phyloP scores from a whole-genome alignment of 2,329 filamentous ascomycete species.

The Sarocladiaceae sp. region DNA sequence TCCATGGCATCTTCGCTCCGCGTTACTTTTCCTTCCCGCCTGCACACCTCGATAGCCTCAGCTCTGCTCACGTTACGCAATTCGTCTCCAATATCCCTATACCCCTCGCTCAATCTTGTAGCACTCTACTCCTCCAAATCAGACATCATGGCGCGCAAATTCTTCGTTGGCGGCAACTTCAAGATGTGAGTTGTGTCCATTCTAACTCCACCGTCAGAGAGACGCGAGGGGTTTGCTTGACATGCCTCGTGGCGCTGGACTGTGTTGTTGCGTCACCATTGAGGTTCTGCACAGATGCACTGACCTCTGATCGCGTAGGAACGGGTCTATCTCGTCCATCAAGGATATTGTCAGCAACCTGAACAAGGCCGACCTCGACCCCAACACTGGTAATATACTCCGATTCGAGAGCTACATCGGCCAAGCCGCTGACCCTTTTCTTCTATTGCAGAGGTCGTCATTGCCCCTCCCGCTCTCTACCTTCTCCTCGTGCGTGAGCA shows the following conservation, averaged over 20 bases:
- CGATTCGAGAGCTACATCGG: neutral
- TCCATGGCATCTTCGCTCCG: conserved; percentile 8
- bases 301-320: conserved; percentile 51
- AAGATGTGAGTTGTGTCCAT: conserved; percentile 76
- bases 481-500: conserved; percentile 79
- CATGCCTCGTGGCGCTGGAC: neutral
- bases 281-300: neutral
- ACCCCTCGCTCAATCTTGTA: conserved; percentile 5
- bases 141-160: conserved; percentile 82
- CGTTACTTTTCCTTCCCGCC: conserved; percentile 7
- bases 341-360: conserved; percentile 85
- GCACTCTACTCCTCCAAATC: conserved; percentile 17
- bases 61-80: neutral
- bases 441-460: conserved; percentile 71
- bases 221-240: conserved; percentile 8
- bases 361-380: conserved; percentile 76
- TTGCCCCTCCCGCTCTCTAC: conserved; percentile 86
- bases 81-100: conserved; percentile 7
- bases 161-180: conserved; percentile 98
- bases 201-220: conserved; percentile 11
- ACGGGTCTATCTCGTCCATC: conserved; percentile 85
- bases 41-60: conserved; percentile 3
- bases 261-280: neutral
- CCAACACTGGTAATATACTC: conserved; percentile 58
- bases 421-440: neutral